A percentile compares a stretch with the other conserved stretches of the same genome.
Conservation (phyloP, 2,329 filamentous ascomycete genomes). For the Blastomyces emzantsi region DNA sequence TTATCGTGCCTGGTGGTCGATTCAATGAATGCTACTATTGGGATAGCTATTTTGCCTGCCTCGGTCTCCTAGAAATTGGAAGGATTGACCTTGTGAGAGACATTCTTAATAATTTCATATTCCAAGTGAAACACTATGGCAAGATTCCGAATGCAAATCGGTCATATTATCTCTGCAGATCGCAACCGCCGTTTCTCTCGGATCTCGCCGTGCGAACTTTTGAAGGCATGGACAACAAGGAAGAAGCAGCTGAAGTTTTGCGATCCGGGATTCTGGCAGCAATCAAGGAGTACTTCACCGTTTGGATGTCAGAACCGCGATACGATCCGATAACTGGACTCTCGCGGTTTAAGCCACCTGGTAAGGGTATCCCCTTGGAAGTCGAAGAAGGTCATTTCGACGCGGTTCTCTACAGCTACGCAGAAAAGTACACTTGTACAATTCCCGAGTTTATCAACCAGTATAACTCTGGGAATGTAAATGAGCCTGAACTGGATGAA, state of each 20-base stretch:
- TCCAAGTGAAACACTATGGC: conserved; percentile 83
- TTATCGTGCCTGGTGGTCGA: conserved; percentile 77
- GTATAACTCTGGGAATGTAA: conserved; percentile 65
- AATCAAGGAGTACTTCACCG: conserved; percentile 77
- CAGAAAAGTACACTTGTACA: conserved; percentile 62
- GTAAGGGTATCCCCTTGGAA: conserved; percentile 70
- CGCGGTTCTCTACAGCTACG: conserved; percentile 63
- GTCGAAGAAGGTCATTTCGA: conserved; percentile 70
- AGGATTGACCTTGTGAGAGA: conserved; percentile 68
- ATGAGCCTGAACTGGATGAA: conserved; percentile 70
- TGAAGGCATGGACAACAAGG: conserved; percentile 71
- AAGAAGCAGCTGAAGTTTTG: conserved; percentile 63
- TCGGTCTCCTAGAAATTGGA: conserved; percentile 69
- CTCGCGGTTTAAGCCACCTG: conserved; percentile 65
- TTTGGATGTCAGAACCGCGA: conserved; percentile 65
- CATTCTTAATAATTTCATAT: conserved; percentile 84
- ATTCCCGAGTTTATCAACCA: conserved; percentile 68
- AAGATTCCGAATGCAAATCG: conserved; percentile 86
- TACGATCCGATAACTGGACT: conserved; percentile 62
- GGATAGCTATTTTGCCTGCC: conserved; percentile 88
- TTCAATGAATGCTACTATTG: conserved; percentile 91
- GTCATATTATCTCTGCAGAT: conserved; percentile 76
- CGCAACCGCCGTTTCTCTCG: conserved; percentile 79
- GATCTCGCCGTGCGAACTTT: conserved; percentile 82
- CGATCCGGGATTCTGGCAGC: conserved; percentile 64